A percentile compares a stretch with the other conserved stretches of the same genome.
These are phyloP conservation scores for Hemisphaericaspora xylanilytica DNA, from an alignment of 1,139 yeast genomes.

Conservation along the genomic window DNA sequence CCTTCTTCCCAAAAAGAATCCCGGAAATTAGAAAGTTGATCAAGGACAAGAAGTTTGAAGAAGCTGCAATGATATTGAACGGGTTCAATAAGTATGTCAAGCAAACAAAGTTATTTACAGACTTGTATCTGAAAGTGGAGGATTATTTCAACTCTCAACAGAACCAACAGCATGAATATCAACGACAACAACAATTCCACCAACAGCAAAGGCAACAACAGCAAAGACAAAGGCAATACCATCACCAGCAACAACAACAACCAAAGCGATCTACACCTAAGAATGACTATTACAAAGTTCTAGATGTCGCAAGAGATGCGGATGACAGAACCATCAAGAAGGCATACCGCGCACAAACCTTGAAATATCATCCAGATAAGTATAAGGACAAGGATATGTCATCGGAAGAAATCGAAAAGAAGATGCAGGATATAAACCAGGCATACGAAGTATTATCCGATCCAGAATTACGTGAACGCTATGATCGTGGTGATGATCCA, in stretches of 20 bases:
- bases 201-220: slow-evolving; percentile 49
- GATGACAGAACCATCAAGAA: slow-evolving; percentile 71
- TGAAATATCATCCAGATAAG: slow-evolving; percentile 90
- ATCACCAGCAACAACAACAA: slow-evolving; percentile 47
- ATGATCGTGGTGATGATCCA: slow-evolving; percentile 68
- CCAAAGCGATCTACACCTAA: slow-evolving; percentile 42
- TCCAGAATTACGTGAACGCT: slow-evolving; percentile 59
- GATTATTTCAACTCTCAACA: slow-evolving; percentile 13
- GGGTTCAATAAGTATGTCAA: slow-evolving; percentile 31
- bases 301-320: slow-evolving; percentile 69
- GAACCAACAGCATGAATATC: slow-evolving; percentile 41
- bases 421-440: slow-evolving; percentile 89
- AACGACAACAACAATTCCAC: slow-evolving; percentile 31
- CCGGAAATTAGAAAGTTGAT: slow-evolving; percentile 44
- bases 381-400: slow-evolving; percentile 63
- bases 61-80: slow-evolving; percentile 39
- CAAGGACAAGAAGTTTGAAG: slow-evolving; percentile 37
- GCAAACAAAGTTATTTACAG: slow-evolving; percentile 40
- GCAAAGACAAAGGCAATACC: slow-evolving; percentile 50
- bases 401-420: slow-evolving; percentile 70
- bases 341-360: slow-evolving; percentile 76
- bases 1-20: slow-evolving; percentile 46
- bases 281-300: slow-evolving; percentile 77
- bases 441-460: slow-evolving; percentile 86
- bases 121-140: slow-evolving; percentile 27